Evolutionary conservation across 495 filamentous ascomycete species (phyloP).

Genomic region (Penicillium herquei): DNA sequence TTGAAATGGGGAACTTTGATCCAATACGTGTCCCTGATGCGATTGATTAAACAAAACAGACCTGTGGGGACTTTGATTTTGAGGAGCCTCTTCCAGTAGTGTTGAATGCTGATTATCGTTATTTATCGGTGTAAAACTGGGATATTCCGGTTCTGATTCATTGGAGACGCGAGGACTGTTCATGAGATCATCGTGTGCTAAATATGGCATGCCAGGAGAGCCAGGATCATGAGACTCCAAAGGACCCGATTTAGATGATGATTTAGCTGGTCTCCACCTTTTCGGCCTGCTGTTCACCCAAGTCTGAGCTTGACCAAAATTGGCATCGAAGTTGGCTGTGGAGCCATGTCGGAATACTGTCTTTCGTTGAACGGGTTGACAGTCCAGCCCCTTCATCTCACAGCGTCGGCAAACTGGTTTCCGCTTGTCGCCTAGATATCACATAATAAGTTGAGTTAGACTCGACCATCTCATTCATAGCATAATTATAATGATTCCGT

Average conservation of each 20-base stretch:
- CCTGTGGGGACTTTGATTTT: not conserved
- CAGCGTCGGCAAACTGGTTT: slow-evolving; percentile 16
- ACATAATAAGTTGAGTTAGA: no score
- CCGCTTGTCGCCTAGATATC: slow-evolving; percentile 11
- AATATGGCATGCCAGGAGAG: not conserved
- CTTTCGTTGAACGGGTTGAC: slow-evolving; percentile 11
- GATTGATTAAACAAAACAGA: not conserved
- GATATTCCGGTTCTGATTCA: not conserved
- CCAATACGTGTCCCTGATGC: not conserved
- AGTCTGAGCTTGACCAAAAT: slow-evolving; percentile 10
- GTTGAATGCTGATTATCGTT: not conserved
- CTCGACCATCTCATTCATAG: no score
- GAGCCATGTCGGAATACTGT: slow-evolving; percentile 21
- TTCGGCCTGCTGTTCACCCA: slow-evolving; percentile 21
- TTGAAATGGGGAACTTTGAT: not conserved
- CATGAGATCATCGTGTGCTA: not conserved
- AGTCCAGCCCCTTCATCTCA: slow-evolving; percentile 14
- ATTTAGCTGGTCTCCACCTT: slow-evolving; percentile 7
- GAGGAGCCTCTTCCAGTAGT: not conserved
- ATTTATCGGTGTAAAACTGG: no score
- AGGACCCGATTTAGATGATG: not conserved
- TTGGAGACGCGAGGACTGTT: not conserved
- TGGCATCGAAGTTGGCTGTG: slow-evolving; percentile 16
- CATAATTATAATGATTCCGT: not conserved
- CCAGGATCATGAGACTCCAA: not conserved